Evolutionary conservation across 257 asterid species (phyloP).

Genomic region (Linderniella brevidens): DNA sequence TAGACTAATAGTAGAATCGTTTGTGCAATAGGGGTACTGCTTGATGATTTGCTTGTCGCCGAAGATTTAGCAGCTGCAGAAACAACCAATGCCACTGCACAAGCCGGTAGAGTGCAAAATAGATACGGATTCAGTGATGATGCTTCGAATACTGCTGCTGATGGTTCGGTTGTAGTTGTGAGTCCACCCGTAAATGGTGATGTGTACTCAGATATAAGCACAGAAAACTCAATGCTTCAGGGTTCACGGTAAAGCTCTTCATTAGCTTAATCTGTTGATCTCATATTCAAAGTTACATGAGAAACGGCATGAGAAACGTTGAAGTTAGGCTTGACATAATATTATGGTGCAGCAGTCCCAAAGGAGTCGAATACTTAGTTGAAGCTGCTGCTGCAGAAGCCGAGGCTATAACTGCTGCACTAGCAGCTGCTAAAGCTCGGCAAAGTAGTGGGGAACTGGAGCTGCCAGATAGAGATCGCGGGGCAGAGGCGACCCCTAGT

Average conservation of each 20-base stretch:
- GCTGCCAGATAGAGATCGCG: slow-evolving; percentile 87
- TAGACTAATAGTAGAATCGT: neutral
- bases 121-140: slow-evolving; percentile 60
- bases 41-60: slow-evolving; percentile 88
- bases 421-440: slow-evolving; percentile 99
- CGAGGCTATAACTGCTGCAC: slow-evolving; percentile 85
- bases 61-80: slow-evolving; percentile 96
- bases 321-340: too few relatives aligned
- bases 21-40: slow-evolving; percentile 48
- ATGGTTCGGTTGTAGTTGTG: slow-evolving; percentile 89
- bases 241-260: slow-evolving; percentile 47
- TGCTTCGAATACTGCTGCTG: slow-evolving; percentile 39
- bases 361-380: slow-evolving; percentile 92
- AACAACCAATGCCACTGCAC: slow-evolving; percentile 92
- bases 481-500: slow-evolving; percentile 95
- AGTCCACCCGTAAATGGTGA: slow-evolving; percentile 89
- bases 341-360: slow-evolving; percentile 35
- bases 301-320: too few relatives aligned
- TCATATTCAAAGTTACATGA: slow-evolving; percentile 6
- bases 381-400: slow-evolving; percentile 99
- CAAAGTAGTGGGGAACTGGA: slow-evolving; percentile 90
- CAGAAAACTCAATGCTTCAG: slow-evolving; percentile 77
- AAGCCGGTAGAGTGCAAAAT: slow-evolving; percentile 49
- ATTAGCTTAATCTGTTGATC: slow-evolving; percentile 8
- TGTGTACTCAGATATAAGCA: slow-evolving; percentile 71